phyloP scores from a whole-genome alignment of 2,329 filamentous ascomycete species.

The Neurospora crassa region DNA sequence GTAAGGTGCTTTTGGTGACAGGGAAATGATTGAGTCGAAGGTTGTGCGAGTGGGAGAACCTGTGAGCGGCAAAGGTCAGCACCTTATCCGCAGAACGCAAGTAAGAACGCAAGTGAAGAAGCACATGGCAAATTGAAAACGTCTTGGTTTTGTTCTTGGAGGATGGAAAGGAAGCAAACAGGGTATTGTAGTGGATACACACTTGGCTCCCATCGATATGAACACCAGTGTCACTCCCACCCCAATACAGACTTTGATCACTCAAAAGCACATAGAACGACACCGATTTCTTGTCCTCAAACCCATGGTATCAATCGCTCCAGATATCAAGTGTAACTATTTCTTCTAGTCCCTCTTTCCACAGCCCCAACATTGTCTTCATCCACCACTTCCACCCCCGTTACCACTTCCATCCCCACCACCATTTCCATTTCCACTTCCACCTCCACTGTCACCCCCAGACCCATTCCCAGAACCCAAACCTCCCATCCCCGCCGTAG shows the following conservation, averaged over 20 bases:
- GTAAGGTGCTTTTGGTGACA: neutral
- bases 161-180: too few relatives aligned
- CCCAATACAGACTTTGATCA: neutral
- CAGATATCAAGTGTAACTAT: neutral
- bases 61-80: neutral
- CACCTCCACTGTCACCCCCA: neutral
- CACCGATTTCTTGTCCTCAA: neutral
- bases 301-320: neutral
- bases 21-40: neutral
- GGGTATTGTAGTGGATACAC: too few relatives aligned
- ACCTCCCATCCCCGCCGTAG: neutral
- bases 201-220: too few relatives aligned
- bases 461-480: neutral
- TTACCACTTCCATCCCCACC: neutral
- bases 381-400: neutral
- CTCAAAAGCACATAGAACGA: neutral
- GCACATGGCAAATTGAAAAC: too few relatives aligned
- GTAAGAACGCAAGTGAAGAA: too few relatives aligned
- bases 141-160: too few relatives aligned
- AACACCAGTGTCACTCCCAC: neutral
- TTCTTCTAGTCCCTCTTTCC: neutral
- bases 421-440: too few relatives aligned
- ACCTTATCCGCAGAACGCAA: neutral
- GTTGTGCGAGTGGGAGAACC: neutral
- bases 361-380: neutral